Evolutionary conservation across 768 basidiomycete genomes (phyloP), one percentile per base, ranked within the genome.

Genomic region (Pleurotus sapidus): DNA sequence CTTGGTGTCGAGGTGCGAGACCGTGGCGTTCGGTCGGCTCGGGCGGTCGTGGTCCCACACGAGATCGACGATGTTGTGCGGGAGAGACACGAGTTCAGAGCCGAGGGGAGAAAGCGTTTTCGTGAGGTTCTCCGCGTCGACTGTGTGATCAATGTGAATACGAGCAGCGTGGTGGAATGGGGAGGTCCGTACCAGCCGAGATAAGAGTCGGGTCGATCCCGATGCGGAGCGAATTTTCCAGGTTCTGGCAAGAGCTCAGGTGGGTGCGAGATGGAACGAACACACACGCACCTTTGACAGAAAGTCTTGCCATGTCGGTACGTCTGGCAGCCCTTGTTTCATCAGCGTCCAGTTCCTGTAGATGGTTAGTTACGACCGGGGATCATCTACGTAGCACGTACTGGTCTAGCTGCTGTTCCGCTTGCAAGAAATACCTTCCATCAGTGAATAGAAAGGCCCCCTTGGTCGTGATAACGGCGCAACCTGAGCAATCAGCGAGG

Each of bases 341-440:
- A 96, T 95, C 68, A 98, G 72, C 0, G 79, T 88, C 96, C 96
- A 99, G 60, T 95, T 94, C 48, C 88, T 91, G 63, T 11, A 42
- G 7, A 30, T 18, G 25, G 25, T 43, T 37, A 34, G 24, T 11
- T 54, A 23, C 12, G 18, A 49, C 24, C 25, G 24, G 40, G 3
- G 20, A 23, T 23, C 30, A 8, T 6, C 1, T 24, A 1, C 20
- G 17, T 7, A 4, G 43, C 5, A 63, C 84, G 68, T 62, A 91
- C 93, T 80, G 60, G 69, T 95, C 93, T 61, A 99, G 75, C 71
- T 99, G 93, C 60, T 94, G 83, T 59, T 81, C 84, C 0, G 97
- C 97, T 72, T 99, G 96, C 30, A 98, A 74, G 66, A 91, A 97
- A 67, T 99, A 99, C 46, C 96, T 76, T 3, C 96, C 97, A 74